Evolutionary conservation across 2,329 filamentous ascomycete genomes (phyloP).

Genomic region (Ascochyta rabiei): DNA sequence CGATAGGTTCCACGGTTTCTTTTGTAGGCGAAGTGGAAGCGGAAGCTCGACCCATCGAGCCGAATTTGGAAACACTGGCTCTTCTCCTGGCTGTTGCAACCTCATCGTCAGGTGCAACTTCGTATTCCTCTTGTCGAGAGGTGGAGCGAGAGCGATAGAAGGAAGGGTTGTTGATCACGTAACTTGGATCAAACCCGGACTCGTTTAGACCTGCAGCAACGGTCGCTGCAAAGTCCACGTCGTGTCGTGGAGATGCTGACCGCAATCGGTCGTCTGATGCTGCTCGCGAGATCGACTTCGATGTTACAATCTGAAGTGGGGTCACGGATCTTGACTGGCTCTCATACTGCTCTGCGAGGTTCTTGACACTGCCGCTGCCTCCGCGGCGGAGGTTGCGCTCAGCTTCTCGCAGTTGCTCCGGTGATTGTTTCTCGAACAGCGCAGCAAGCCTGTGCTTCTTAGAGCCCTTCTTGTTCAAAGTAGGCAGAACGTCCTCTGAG

Average conservation of each 20-base stretch:
- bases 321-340: conserved; percentile 29
- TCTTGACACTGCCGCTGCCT: conserved; percentile 29
- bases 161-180: conserved; percentile 52
- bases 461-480: conserved; percentile 45
- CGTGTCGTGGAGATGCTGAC: conserved; percentile 37
- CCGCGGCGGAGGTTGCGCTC: conserved; percentile 22
- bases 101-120: conserved; percentile 43
- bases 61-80: conserved; percentile 41
- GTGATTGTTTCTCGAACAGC: conserved; percentile 37
- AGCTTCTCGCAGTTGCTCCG: conserved; percentile 11
- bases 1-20: conserved; percentile 20
- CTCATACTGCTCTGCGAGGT: conserved; percentile 32
- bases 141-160: conserved; percentile 37
- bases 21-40: conserved; percentile 38
- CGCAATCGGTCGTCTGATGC: conserved; percentile 22
- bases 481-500: conserved; percentile 20
- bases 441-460: conserved; percentile 47
- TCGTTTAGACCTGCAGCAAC: conserved; percentile 54
- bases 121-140: conserved; percentile 32
- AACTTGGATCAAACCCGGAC: conserved; percentile 54
- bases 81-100: conserved; percentile 36
- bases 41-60: conserved; percentile 36
- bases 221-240: conserved; percentile 56
- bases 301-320: conserved; percentile 21
- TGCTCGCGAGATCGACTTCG: conserved; percentile 22